Evolutionary conservation across 164 flowering plant species (phyloP).

Genomic region (Tinospora cordifolia): DNA sequence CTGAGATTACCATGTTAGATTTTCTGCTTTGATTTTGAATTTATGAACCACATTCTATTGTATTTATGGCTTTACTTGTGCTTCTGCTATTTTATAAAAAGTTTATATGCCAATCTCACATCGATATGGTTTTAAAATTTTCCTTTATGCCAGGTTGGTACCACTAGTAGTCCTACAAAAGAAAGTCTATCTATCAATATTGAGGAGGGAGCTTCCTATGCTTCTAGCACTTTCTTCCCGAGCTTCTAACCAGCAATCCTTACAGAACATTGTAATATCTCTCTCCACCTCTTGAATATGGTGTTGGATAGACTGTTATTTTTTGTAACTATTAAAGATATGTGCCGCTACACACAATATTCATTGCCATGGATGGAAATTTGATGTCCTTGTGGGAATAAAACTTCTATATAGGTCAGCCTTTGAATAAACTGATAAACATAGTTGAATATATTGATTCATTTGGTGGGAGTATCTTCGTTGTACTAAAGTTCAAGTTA

Average conservation of each 20-base stretch:
- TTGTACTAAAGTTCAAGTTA: too few relatives aligned
- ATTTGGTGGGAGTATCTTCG: too few relatives aligned
- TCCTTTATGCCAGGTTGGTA: conserved; percentile 50
- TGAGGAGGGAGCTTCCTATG: conserved; percentile 79
- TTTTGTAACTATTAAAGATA: conserved; percentile 2
- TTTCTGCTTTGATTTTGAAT: conserved; percentile 14
- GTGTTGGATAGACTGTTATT: background rate
- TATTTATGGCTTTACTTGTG: background rate
- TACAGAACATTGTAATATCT: conserved; percentile 66
- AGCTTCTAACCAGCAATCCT: conserved; percentile 53
- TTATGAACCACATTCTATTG: background rate
- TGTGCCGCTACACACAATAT: conserved; percentile 4
- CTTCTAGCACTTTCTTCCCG: conserved; percentile 74
- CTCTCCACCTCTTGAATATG: background rate
- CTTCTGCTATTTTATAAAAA: background rate
- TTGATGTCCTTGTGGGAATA: too few relatives aligned
- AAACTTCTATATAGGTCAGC: too few relatives aligned
- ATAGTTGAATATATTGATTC: too few relatives aligned
- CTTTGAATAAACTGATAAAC: too few relatives aligned
- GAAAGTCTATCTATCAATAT: conserved; percentile 72
- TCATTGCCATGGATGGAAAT: background rate
- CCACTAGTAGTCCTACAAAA: conserved; percentile 73
- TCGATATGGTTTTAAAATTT: conserved; percentile 4
- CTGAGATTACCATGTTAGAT: conserved; percentile 80
- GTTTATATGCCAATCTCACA: background rate